These are phyloP conservation scores for Fusarium armeniacum DNA, from an alignment of 2,329 filamentous ascomycete species.

Conservation along the genomic window DNA sequence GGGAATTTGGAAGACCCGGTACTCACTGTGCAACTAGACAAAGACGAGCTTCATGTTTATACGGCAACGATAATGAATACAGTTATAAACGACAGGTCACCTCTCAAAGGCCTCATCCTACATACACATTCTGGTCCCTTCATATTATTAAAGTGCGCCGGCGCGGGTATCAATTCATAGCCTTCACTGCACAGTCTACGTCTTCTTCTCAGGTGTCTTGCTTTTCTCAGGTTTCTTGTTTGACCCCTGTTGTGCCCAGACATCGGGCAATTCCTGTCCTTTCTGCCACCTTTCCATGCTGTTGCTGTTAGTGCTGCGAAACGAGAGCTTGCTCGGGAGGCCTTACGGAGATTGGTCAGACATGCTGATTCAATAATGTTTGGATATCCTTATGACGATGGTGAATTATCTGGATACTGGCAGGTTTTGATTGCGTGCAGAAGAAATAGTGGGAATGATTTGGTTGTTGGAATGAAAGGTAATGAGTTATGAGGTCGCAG, in stretches of 20 bases:
- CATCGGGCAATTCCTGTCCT: conserved; percentile 26
- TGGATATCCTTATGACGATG: background rate
- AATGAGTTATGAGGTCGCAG: background rate
- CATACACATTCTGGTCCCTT: conserved; percentile 29
- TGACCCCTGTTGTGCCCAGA: conserved; percentile 31
- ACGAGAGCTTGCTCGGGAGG: background rate
- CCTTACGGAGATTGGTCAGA: conserved; percentile 11
- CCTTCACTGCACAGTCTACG: background rate
- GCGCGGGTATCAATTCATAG: conserved; percentile 40
- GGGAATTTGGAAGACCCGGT: conserved; percentile 7
- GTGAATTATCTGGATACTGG: background rate
- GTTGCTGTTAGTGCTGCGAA: conserved; percentile 17
- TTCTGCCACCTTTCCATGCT: conserved; percentile 27
- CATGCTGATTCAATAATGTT: conserved; percentile 25
- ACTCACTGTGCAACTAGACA: conserved; percentile 13
- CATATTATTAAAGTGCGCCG: conserved; percentile 23
- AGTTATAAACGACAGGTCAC: conserved; percentile 17
- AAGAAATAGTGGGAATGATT: background rate
- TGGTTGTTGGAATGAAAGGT: background rate
- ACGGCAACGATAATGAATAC: conserved; percentile 30
- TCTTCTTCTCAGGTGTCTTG: background rate
- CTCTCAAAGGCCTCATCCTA: conserved; percentile 9
- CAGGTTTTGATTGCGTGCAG: background rate
- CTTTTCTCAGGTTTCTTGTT: background rate
- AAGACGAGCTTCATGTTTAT: conserved; percentile 25